These are phyloP conservation scores for Mastigamoeba balamuthi DNA, from an alignment of 78 protist species.

Conservation along the genomic window DNA sequence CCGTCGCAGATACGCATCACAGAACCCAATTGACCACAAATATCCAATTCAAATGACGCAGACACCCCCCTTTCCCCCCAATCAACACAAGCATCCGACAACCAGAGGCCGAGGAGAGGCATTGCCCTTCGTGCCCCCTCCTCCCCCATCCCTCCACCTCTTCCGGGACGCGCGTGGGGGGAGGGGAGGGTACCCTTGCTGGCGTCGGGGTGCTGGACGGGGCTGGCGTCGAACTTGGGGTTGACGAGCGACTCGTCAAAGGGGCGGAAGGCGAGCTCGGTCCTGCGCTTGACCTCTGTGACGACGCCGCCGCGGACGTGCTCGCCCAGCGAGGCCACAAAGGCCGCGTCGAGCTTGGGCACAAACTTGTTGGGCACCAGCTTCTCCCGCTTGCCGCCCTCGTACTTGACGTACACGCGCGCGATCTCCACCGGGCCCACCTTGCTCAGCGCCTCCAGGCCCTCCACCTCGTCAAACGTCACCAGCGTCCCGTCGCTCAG, in stretches of 20 bases:
- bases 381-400: neutral
- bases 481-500: slow-evolving; percentile 55
- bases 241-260: neutral
- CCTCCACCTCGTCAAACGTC: slow-evolving; percentile 50
- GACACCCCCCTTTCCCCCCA: too few relatives aligned
- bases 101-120: too few relatives aligned
- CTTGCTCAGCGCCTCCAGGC: slow-evolving; percentile 69
- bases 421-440: too few relatives aligned
- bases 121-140: too few relatives aligned
- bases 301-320: slow-evolving; percentile 53
- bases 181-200: too few relatives aligned
- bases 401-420: neutral
- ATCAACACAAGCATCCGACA: too few relatives aligned
- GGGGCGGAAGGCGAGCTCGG: slow-evolving; percentile 1
- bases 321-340: neutral
- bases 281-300: slow-evolving; percentile 57
- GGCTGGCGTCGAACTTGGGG: neutral
- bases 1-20: too few relatives aligned
- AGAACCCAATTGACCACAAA: too few relatives aligned
- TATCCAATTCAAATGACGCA: too few relatives aligned
- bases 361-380: neutral
- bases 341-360: neutral
- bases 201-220: neutral
- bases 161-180: too few relatives aligned
- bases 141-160: too few relatives aligned